Evolutionary conservation across 148 eudicot genomes (phyloP).

Genomic region (Rhododendron williamsianum): DNA sequence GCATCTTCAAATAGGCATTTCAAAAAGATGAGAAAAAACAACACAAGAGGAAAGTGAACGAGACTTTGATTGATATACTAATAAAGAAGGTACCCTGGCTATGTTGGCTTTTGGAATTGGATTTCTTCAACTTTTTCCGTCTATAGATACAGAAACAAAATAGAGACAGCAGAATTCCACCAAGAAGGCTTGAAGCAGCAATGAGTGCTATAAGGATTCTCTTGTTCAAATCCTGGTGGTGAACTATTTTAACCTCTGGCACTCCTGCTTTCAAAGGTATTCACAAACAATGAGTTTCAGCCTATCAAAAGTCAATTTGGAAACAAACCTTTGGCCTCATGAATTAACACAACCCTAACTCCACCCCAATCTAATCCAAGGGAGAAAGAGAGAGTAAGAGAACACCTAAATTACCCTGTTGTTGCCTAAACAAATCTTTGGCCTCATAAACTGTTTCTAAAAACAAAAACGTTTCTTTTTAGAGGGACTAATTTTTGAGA

Average conservation of each 20-base stretch:
- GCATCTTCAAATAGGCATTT: conserved; percentile 22
- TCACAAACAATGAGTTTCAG: not conserved
- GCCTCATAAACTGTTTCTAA: not conserved
- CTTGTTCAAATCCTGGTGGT: conserved; percentile 42
- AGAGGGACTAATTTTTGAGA: not conserved
- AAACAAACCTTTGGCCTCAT: not conserved
- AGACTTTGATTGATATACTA: not conserved
- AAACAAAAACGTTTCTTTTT: not conserved
- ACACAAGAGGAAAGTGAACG: not conserved
- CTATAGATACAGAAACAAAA: conserved; percentile 34
- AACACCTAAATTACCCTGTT: not conserved
- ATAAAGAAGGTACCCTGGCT: conserved; percentile 27
- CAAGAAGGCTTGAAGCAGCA: conserved; percentile 38
- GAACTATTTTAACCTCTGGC: conserved; percentile 23
- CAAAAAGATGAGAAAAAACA: not conserved
- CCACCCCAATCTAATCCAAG: not conserved
- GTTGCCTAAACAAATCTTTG: not conserved
- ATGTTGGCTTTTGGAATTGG: conserved; percentile 16
- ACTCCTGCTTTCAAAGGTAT: conserved; percentile 19
- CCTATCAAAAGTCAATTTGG: not conserved
- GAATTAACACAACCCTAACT: too few species aligned
- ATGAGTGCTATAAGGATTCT: conserved; percentile 39
- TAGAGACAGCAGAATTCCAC: conserved; percentile 30
- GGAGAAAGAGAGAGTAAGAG: not conserved
- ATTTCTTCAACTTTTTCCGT: conserved; percentile 24